These are phyloP conservation scores for Epichloe sp. DNA, from an alignment of 2,329 filamentous ascomycete genomes.

Conservation along the genomic window DNA sequence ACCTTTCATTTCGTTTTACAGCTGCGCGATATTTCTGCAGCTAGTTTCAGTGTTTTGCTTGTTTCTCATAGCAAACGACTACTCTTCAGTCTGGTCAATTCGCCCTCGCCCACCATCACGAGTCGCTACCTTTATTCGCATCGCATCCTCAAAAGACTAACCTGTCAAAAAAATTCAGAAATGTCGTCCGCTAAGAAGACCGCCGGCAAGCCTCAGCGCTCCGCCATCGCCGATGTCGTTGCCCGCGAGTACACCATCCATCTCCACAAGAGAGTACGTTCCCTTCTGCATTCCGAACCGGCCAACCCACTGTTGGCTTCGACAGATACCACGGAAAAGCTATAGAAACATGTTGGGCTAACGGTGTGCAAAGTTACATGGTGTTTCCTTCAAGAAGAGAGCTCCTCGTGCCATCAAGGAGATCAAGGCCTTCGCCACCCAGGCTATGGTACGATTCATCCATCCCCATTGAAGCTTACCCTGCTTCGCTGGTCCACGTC, in stretches of 20 bases:
- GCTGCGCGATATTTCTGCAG: neutral
- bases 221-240: slow-evolving; percentile 97
- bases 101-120: slow-evolving; percentile 1
- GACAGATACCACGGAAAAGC: slow-evolving; percentile 3
- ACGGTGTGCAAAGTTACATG: slow-evolving; percentile 61
- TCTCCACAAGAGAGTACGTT: slow-evolving; percentile 76
- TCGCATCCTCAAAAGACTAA: slow-evolving; percentile 12
- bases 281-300: slow-evolving; percentile 5
- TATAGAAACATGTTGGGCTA: slow-evolving; percentile 2
- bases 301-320: neutral
- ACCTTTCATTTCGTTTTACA: neutral
- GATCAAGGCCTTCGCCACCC: slow-evolving; percentile 86
- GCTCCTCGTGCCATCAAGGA: slow-evolving; percentile 98
- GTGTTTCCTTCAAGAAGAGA: slow-evolving; percentile 98
- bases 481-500: neutral
- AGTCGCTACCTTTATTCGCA: slow-evolving; percentile 1
- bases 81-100: neutral
- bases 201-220: slow-evolving; percentile 46
- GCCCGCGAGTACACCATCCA: slow-evolving; percentile 99
- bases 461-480: neutral
- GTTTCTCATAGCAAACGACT: neutral
- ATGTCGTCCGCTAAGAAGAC: slow-evolving; percentile 30
- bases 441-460: slow-evolving; percentile 75
- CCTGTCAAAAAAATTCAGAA: slow-evolving; percentile 17
- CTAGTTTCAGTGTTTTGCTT: neutral